Evolutionary conservation across 163 green algal genomes (phyloP).

Genomic region (Coccomyxa subellipsoidea): DNA sequence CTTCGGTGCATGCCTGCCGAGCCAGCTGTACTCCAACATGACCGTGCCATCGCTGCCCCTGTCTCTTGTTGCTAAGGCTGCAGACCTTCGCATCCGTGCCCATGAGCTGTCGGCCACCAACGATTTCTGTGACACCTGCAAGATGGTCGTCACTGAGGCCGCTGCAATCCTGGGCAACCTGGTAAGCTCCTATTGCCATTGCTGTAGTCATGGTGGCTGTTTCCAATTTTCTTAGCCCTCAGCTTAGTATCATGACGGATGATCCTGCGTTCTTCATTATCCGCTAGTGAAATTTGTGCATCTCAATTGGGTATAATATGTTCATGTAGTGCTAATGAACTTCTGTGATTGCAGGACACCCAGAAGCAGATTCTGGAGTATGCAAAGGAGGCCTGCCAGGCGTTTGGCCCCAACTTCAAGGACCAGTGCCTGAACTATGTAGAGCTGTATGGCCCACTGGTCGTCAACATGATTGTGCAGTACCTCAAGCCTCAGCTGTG

Average conservation of each 20-base stretch:
- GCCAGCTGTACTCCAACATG: background rate
- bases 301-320: no score
- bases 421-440: slow-evolving; percentile 42
- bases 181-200: slow-evolving; percentile 5
- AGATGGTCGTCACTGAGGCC: slow-evolving; percentile 34
- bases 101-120: background rate
- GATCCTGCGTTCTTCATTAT: no score
- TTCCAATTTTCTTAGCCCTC: background rate
- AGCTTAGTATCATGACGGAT: no score
- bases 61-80: background rate
- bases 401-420: slow-evolving; percentile 34
- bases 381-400: slow-evolving; percentile 38
- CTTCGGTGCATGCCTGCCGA: background rate
- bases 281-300: no score
- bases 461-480: slow-evolving; percentile 35
- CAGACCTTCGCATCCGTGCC: background rate
- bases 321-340: no score
- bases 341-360: slow-evolving; percentile 27
- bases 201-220: background rate
- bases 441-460: slow-evolving; percentile 41
- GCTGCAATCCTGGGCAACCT: slow-evolving; percentile 29
- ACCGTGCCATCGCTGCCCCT: background rate
- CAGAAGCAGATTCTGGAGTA: slow-evolving; percentile 47
- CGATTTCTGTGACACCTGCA: slow-evolving; percentile 27
- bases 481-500: slow-evolving; percentile 43